Evolutionary conservation across 1,284 basidiomycete species (phyloP), one percentile per base, ranked within the genome.

Genomic region (Boletus subluridellus): DNA sequence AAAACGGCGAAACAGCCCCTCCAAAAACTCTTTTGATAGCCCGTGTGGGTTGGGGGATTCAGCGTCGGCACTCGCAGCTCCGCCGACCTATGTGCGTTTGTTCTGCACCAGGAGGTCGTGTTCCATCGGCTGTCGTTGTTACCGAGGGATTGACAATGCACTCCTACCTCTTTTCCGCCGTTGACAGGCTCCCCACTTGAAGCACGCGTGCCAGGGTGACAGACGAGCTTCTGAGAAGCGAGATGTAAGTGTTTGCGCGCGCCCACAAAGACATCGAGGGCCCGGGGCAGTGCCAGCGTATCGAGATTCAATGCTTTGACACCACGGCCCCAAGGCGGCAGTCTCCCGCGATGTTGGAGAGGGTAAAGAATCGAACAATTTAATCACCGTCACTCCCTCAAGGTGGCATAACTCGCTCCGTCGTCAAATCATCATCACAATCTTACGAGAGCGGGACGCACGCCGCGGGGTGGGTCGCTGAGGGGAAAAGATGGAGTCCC

Each of bases 311-410:
- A 45, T 46, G 61, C 42, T 54, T 63, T 38, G 47, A 49, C 24
- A 42, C 35, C 44, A 41, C 35, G 26, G 38, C 34, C 28, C 34
- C 35, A 21, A 35, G 35, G n/a, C 21, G 39, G 39, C 39, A 3
- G 26, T 46, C 47, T 34, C 44, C 10, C 24, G 21, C 39, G 48
- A 54, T 35, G 49, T n/a, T 49, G 60, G 50, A 34, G 51, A 17
- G 26, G 34, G 26, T 48, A 28, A 28, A 12, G 35, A 51, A 45
- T 50, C 21, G 11, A 34, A 24, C 38, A 15, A 47, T 55, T 61
- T 62, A 66, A 66, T 65, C 58, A 59, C 62, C 64, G 53, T 55
- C 53, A 34, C 42, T 24, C 21, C n/a, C 39, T 21, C n/a, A 21
- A 41, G 39, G 39, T 41, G 11, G 39, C 21, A 21, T n/a, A 4